Base-by-base conservation (phyloP, 768 basidiomycete species). In the Trametes meyenii region DNA sequence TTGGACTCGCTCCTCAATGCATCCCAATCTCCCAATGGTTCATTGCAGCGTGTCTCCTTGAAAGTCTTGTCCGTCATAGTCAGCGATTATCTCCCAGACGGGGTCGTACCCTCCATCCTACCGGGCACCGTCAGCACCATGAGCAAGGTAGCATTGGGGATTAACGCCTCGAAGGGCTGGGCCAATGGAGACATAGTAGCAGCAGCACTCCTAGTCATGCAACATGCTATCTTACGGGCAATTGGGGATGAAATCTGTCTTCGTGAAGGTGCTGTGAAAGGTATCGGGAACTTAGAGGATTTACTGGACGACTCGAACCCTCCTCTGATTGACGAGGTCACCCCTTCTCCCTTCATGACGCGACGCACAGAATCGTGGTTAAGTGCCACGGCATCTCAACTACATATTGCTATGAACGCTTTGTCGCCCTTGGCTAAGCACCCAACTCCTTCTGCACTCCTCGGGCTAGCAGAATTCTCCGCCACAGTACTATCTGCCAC, bases 41-140 rank as follows among this genome's bases (percentile, higher is more conserved):
- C 82, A n/a, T 75, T 96, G 39, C 92, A 94, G 65, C 75, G 77
- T 16, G 61, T 79, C 3, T 89, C 90, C 13, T 78, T 96, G 19
- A 78, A 84, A 23, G 70, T 87, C 21, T 71, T 92, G 5, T 74
- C 74, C 33, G 66, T 83, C 14, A 72, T 94, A 36, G 70, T 95
- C 59, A 60, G 66, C 10, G 55, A 67, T 4, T 85, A 82, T 66
- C 73, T 83, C 1, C 77, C 83, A 4, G 69, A 80, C 10, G 84
- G 85, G 65, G 79, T 86, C 62, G 62, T 75, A 21, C 88, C 88
- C 10, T 85, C 89, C 13, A 78, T 98, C 26, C 77, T 98, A 29
- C 96, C 96, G 0, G 96, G 96, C 1, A 81, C 90, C 35, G 82
- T 93, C 61, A 95, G 92, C 67, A 73, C 81, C 17, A 88, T 90